These are phyloP conservation scores for Mycena indigotica DNA, from an alignment of 768 basidiomycete genomes.

Conservation along the genomic window DNA sequence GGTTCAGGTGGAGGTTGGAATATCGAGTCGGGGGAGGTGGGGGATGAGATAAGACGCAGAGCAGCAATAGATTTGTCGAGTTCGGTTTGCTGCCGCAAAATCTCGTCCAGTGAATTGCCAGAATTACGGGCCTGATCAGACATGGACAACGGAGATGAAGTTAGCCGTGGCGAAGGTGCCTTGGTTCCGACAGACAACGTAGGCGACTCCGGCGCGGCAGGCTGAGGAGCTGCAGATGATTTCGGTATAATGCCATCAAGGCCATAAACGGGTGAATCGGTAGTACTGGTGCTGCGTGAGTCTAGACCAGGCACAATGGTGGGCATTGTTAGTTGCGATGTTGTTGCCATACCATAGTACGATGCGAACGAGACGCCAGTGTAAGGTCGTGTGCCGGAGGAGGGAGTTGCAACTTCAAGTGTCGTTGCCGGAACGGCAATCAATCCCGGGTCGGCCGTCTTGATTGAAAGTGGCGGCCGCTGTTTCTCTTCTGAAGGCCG, in stretches of 20 bases:
- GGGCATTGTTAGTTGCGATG: constrained; percentile 20
- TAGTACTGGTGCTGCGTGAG: constrained; percentile 18
- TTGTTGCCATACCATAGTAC: constrained; percentile 34
- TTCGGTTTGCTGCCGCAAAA: constrained; percentile 63
- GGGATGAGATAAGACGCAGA: constrained; percentile 48
- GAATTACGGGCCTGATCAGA: constrained; percentile 31
- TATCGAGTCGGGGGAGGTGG: constrained; percentile 9
- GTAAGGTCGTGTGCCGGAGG: constrained; percentile 16
- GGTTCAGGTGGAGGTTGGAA: constrained; percentile 10
- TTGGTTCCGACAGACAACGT: not conserved
- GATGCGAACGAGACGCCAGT: constrained; percentile 33
- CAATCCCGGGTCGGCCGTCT: not conserved
- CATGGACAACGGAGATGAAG: constrained; percentile 10
- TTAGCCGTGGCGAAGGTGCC: not conserved
- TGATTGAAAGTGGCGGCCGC: constrained; percentile 2
- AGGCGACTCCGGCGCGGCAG: constrained; percentile 18
- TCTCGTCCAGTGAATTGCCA: constrained; percentile 47
- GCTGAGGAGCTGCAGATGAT: too few species aligned
- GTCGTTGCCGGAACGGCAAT: constrained; percentile 4
- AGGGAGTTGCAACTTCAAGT: constrained; percentile 13
- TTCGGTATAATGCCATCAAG: constrained; percentile 38
- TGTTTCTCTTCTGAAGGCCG: not conserved
- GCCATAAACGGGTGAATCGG: constrained; percentile 51
- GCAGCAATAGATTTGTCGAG: constrained; percentile 66
- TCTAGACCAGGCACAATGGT: constrained; percentile 1